These are phyloP conservation scores for Cladosporium halotolerans DNA, from an alignment of 2,329 filamentous ascomycete species.

Conservation along the genomic window DNA sequence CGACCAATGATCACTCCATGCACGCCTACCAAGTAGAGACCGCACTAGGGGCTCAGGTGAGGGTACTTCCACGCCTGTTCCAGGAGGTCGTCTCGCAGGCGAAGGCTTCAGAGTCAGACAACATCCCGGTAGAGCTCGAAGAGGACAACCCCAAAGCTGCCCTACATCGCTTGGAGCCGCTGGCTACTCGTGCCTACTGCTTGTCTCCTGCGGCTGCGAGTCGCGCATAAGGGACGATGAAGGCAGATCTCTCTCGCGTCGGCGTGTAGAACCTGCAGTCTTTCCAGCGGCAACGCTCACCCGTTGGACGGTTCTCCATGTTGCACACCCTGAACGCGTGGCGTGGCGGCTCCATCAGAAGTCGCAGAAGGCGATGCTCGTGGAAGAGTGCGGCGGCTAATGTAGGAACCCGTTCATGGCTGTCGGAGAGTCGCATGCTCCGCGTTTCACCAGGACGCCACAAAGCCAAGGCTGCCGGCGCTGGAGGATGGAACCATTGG, in stretches of 20 bases:
- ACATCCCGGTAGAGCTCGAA: neutral
- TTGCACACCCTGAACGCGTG: too few species aligned
- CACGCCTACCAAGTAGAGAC: neutral
- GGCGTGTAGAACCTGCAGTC: too few species aligned
- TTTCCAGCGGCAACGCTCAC: too few species aligned
- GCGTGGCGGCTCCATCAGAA: too few species aligned
- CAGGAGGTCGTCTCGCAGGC: neutral
- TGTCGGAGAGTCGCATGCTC: neutral
- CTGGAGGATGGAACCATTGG: neutral
- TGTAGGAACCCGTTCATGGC: constrained; percentile 1
- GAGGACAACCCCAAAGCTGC: too few species aligned
- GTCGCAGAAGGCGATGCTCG: neutral
- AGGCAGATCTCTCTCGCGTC: too few species aligned
- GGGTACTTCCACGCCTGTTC: too few species aligned
- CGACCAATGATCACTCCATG: neutral
- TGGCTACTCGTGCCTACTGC: too few species aligned
- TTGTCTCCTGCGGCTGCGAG: too few species aligned
- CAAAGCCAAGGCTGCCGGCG: neutral
- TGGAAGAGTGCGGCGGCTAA: neutral
- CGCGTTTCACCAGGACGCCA: constrained; percentile 1
- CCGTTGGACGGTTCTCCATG: too few species aligned
- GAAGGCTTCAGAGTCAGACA: constrained; percentile 7
- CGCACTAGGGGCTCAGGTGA: neutral
- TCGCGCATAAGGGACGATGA: too few species aligned
- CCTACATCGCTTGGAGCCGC: too few species aligned